Conservation (phyloP, 2,329 filamentous ascomycete species). For the Colletotrichum sojae region DNA sequence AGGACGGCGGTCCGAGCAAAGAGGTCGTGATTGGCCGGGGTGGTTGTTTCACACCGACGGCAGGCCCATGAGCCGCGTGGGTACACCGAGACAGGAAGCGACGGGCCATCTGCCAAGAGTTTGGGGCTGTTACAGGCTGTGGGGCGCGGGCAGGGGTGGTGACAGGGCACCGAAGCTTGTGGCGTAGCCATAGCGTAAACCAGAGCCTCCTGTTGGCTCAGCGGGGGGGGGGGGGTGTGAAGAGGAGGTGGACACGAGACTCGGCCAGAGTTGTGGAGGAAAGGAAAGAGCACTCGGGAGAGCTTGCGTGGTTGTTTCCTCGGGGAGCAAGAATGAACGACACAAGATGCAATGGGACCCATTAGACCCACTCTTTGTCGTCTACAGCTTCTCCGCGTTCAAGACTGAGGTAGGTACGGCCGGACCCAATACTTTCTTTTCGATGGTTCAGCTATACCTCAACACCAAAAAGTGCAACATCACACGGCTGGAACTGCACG, state of each 20-base stretch:
- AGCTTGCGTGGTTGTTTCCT: conserved; percentile 36
- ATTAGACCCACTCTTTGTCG: conserved; percentile 10
- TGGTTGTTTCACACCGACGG: conserved; percentile 31
- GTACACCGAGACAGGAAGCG: conserved; percentile 23
- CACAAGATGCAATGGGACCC: conserved; percentile 14
- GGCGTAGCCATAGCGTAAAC: too few relatives aligned
- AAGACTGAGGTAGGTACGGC: neutral
- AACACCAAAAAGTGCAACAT: conserved; percentile 24
- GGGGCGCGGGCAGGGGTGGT: neutral
- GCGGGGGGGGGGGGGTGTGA: too few relatives aligned
- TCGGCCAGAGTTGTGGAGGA: neutral
- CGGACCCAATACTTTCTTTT: conserved; percentile 25
- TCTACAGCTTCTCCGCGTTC: conserved; percentile 28
- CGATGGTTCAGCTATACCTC: neutral
- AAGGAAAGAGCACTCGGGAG: conserved; percentile 24
- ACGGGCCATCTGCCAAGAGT: conserved; percentile 34
- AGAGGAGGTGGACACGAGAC: conserved; percentile 1
- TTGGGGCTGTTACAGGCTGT: conserved; percentile 37
- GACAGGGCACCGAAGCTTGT: neutral
- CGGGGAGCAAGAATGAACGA: conserved; percentile 33
- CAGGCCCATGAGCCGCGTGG: conserved; percentile 28
- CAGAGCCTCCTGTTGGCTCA: too few relatives aligned
- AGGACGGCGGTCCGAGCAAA: conserved; percentile 25
- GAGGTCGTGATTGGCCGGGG: conserved; percentile 19
- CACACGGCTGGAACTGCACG: conserved; percentile 8